Base-by-base conservation (phyloP, 2,329 filamentous ascomycete species). In the Cordyceps pruinosa region DNA sequence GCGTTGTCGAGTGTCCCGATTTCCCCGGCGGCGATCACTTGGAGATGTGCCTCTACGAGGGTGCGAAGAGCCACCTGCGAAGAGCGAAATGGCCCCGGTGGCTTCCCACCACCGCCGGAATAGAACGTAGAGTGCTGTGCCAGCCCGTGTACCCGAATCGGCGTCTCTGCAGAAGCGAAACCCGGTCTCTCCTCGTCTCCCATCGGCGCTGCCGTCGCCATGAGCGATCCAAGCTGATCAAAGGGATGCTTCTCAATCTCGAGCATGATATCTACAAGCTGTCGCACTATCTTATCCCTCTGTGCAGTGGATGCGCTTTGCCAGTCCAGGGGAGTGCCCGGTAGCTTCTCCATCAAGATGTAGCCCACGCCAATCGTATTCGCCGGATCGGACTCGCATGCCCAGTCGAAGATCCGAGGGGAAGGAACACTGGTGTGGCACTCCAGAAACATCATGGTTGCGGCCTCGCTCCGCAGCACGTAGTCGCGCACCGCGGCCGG, bases 321-420 rank as follows among this genome's bases (percentile, higher is more conserved):
- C 70, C 69, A 76, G 5, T 66, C 60, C 23, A 76, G 61, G 1
- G 69, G 67, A 21, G 47, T 65, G 5, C 72, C 70, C 12, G 64
- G 60, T 45, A 76, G 53, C 62, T 73, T 76, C 58, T 75, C 70
- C 66, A 75, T 72, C 19, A 76, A 63, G 45, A 76, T 74, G 56
- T 74, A 76, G 23, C 69, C 66, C 41, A 71, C 65, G 10, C 71
- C 69, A 35, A 74, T 52, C 25, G 60, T 60, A 59, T 74, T 74
- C 1, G 19, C 34, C 3, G 61, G 63, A 56, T 68, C 66, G 12
- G 65, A 65, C 50, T 67, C 66, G 51, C 64, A 70, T 26, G 63
- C 65, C 63, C 60, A 69, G 56, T 73, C 69, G 56, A 68, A 70
- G 3, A 73, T 61, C 34, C 63, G 62, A 2, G 72, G 71, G 10